Evolutionary conservation across 1,284 basidiomycete genomes (phyloP), one percentile per base, ranked within the genome.

Genomic region (Cystobasidium slooffiae): DNA sequence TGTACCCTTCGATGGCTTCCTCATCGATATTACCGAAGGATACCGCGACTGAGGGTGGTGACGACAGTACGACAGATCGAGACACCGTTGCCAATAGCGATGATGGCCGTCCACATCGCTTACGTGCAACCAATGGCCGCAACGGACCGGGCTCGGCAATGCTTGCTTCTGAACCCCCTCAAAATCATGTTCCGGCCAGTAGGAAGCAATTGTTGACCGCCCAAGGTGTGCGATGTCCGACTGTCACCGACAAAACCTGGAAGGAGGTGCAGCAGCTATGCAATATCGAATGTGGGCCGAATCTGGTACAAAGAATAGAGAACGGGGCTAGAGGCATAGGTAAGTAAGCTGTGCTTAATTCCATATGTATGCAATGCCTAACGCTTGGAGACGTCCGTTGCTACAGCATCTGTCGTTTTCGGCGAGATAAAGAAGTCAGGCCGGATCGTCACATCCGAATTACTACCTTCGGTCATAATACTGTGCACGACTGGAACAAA

Each of bases 211-310:
- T 73, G 61, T 55, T 24, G 1, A 73, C 69, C 16, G 52, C 52
- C 9, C 52, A 68, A 47, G 69, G 68, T n/a, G 61, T 75, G 3
- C 44, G n/a, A 12, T 65, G 58, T 44, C 66, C 66, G 4, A 37
- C 62, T 5, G 58, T 79, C 47, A 67, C 59, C 56, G 22, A 69
- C 46, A 75, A 63, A 52, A 75, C 77, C 31, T 78, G 68, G 72
- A 74, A 63, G 51, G 79, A 80, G 39, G 77, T 76, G 10, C 59
- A 77, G 0, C 74, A 76, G 16, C 74, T 80, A 9, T 76, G 76
- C 7, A 78, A 78, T 16, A 79, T 79, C 56, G 79, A 80, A 46
- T 72, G 76, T 9, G 76, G 75, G 2, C 78, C 78, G 0, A 77
- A 77, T 5, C 10, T 74, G 31, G 5, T 66, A 0, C 78, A 78